Evolutionary conservation across 805 yeast species (phyloP).

Genomic region (Tetrapisispora taiwanensis): DNA sequence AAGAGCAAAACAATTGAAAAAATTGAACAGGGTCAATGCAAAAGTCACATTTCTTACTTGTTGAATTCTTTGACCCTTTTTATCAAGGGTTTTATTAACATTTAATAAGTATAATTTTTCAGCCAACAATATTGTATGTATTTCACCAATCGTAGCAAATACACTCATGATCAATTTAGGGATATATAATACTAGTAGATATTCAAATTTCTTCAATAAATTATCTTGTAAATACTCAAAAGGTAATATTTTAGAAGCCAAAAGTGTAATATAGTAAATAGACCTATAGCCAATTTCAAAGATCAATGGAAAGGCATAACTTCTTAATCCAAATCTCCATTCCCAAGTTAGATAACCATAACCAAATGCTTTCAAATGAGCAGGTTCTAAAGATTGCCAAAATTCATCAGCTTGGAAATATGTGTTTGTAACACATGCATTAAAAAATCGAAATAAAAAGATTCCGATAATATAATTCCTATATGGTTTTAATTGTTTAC

Average conservation of each 20-base stretch:
- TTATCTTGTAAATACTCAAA: neutral
- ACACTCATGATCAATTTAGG: slow-evolving; percentile 67
- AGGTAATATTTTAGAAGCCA: neutral
- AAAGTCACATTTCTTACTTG: slow-evolving; percentile 13
- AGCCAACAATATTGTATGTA: slow-evolving; percentile 42
- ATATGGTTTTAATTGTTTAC: neutral
- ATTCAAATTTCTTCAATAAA: slow-evolving; percentile 14
- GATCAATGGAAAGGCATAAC: slow-evolving; percentile 69
- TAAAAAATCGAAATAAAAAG: slow-evolving; percentile 38
- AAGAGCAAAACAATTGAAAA: slow-evolving; percentile 69
- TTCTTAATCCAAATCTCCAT: slow-evolving; percentile 68
- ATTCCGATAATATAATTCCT: neutral
- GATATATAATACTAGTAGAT: slow-evolving; percentile 33
- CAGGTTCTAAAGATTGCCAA: slow-evolving; percentile 90
- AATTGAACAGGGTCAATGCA: slow-evolving; percentile 20
- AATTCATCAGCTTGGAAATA: slow-evolving; percentile 95
- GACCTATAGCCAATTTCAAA: slow-evolving; percentile 34
- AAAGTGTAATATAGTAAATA: neutral
- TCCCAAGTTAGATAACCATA: slow-evolving; percentile 92
- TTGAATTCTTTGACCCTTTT: neutral
- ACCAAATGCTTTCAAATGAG: slow-evolving; percentile 63
- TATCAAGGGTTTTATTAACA: slow-evolving; percentile 10
- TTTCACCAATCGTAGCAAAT: slow-evolving; percentile 66
- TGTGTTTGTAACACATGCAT: slow-evolving; percentile 55
- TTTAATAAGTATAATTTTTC: slow-evolving; percentile 18